Evolutionary conservation across 176 grass and related monocot genomes (phyloP).

Genomic region (Sorghum bicolor): DNA sequence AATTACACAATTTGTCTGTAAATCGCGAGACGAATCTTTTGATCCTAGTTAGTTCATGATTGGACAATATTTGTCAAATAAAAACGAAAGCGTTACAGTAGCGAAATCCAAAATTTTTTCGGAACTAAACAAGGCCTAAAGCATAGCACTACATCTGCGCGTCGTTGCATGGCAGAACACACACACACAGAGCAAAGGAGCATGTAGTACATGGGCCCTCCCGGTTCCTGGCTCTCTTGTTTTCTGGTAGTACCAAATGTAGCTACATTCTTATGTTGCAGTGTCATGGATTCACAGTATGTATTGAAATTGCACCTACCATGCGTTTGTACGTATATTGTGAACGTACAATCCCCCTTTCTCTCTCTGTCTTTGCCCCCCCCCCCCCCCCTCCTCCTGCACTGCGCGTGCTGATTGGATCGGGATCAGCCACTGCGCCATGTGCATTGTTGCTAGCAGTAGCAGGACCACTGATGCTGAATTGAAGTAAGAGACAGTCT

Average conservation of each 20-base stretch:
- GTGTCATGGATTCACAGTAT: background rate
- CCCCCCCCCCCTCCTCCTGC: background rate
- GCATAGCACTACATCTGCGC: background rate
- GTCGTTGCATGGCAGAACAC: background rate
- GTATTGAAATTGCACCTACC: background rate
- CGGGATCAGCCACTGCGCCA: background rate
- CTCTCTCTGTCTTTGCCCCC: background rate
- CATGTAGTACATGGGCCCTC: background rate
- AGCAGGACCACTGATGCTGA: slow-evolving; percentile 6
- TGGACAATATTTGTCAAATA: too few relatives aligned
- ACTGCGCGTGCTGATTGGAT: background rate
- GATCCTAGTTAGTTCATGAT: too few relatives aligned
- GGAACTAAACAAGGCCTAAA: too few relatives aligned
- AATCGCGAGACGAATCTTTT: too few relatives aligned
- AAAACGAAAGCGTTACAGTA: too few relatives aligned
- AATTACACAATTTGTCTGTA: too few relatives aligned
- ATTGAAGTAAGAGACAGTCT: background rate
- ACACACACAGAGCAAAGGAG: background rate
- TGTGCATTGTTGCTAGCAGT: background rate
- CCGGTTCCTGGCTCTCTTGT: background rate
- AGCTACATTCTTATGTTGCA: background rate
- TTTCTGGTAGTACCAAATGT: background rate
- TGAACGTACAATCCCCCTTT: background rate
- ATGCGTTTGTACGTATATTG: background rate
- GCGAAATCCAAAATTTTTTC: too few relatives aligned